A percentile compares a stretch with the other conserved stretches of the same genome.
Evolutionary conservation across 2,329 filamentous ascomycete genomes (phyloP).

Genomic region (Beauveria sp.): DNA sequence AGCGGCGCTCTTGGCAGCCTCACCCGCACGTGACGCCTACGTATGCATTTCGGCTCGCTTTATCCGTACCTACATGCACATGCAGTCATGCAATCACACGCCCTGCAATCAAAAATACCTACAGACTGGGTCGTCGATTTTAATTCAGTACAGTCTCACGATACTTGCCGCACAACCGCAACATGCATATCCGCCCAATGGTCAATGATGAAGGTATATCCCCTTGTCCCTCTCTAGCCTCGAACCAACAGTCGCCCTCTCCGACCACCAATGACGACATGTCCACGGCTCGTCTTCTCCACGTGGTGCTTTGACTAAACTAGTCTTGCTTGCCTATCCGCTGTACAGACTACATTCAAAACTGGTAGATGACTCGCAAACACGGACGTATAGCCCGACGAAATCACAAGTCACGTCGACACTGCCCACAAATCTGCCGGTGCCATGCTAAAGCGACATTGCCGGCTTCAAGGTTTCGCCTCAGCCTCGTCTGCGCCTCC

Average conservation of each 20-base stretch:
- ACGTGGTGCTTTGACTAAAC: background rate
- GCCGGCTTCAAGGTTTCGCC: background rate
- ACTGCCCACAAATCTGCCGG: background rate
- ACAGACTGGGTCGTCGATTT: background rate
- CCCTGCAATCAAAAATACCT: too few species aligned
- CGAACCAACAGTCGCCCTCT: background rate
- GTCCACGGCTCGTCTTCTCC: background rate
- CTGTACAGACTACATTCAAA: too few species aligned
- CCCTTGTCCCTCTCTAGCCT: background rate
- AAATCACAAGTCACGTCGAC: background rate
- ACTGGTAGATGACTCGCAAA: too few species aligned
- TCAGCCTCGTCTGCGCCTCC: background rate
- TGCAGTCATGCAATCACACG: too few species aligned
- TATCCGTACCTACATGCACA: background rate
- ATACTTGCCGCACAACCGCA: background rate
- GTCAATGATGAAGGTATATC: background rate
- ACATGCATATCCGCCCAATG: background rate
- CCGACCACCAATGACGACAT: background rate
- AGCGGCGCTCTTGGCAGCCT: constrained; percentile 4
- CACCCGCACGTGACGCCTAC: constrained; percentile 5
- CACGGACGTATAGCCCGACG: too few species aligned
- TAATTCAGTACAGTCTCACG: too few species aligned
- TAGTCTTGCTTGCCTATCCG: too few species aligned
- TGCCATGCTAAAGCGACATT: background rate
- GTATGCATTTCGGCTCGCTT: background rate